These are phyloP conservation scores for Petunia hybrid DNA, from an alignment of 305 asterid genomes.

Conservation along the genomic window DNA sequence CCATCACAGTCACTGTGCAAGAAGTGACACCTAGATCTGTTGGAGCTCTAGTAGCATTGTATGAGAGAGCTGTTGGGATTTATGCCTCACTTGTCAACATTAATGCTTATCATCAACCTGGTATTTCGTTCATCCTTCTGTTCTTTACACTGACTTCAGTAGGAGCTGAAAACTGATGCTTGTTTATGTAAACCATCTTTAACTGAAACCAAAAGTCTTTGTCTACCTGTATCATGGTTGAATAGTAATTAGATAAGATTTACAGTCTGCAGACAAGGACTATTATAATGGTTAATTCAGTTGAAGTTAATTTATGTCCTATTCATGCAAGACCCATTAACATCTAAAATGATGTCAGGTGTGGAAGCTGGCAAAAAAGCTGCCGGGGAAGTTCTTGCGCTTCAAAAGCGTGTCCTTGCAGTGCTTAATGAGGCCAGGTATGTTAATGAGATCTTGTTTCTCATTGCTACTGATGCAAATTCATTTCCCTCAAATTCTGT, in stretches of 20 bases:
- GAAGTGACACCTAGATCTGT: slow-evolving; percentile 98
- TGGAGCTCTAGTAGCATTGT: slow-evolving; percentile 95
- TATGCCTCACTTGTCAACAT: slow-evolving; percentile 93
- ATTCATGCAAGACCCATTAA: not conserved
- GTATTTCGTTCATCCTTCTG: slow-evolving; percentile 46
- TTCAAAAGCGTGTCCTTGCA: slow-evolving; percentile 96
- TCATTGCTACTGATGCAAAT: not conserved
- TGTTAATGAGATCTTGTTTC: not conserved
- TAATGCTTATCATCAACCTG: slow-evolving; percentile 99
- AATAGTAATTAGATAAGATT: not conserved
- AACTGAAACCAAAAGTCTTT: not conserved
- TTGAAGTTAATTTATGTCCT: slow-evolving; percentile 29
- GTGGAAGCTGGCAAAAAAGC: slow-evolving; percentile 99
- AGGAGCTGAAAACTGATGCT: not conserved
- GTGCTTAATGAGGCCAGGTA: slow-evolving; percentile 98
- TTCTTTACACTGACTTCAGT: not conserved
- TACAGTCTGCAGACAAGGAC: not conserved
- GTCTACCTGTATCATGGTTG: slow-evolving; percentile 16
- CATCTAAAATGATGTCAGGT: slow-evolving; percentile 54
- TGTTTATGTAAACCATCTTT: not conserved
- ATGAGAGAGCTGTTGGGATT: slow-evolving; percentile 98
- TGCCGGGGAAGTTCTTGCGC: slow-evolving; percentile 97
- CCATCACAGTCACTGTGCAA: slow-evolving; percentile 93
- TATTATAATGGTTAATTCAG: not conserved
- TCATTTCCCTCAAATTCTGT: not conserved